Conservation (phyloP, 352 stramenopile genomes). For the Phytophthora multivora region DNA sequence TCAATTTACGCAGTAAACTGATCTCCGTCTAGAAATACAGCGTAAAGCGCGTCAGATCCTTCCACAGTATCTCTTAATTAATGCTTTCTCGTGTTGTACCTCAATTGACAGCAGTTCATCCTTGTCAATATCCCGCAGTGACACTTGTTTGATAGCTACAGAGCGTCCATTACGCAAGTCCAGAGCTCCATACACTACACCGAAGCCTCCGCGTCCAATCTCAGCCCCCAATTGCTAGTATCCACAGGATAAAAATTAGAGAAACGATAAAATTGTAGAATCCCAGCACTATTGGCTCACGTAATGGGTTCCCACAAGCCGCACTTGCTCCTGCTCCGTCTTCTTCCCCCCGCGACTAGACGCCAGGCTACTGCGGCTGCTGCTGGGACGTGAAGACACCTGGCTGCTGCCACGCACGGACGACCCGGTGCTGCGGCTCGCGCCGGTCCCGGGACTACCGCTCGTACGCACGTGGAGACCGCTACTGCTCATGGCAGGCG, state of each 20-base stretch:
- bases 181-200: slow-evolving; percentile 89
- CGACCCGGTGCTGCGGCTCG: neutral
- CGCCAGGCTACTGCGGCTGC: slow-evolving; percentile 18
- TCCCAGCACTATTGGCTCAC: slow-evolving; percentile 34
- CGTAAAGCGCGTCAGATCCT: neutral
- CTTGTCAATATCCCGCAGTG: slow-evolving; percentile 83
- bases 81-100: slow-evolving; percentile 29
- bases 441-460: slow-evolving; percentile 9
- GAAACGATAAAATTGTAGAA: slow-evolving; percentile 3
- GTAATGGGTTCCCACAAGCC: slow-evolving; percentile 78
- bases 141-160: slow-evolving; percentile 89
- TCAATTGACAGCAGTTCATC: slow-evolving; percentile 85
- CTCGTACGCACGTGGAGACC: slow-evolving; percentile 31
- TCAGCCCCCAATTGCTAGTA: slow-evolving; percentile 89
- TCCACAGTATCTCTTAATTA: neutral
- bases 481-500: slow-evolving; percentile 24
- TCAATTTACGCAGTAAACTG: slow-evolving; percentile 91
- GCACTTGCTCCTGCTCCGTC: slow-evolving; percentile 53
- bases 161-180: slow-evolving; percentile 83
- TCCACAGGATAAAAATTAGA: slow-evolving; percentile 9
- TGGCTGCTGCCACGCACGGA: slow-evolving; percentile 10
- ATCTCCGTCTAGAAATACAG: slow-evolving; percentile 79
- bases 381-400: slow-evolving; percentile 14
- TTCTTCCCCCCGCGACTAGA: slow-evolving; percentile 32
- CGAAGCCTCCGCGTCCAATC: slow-evolving; percentile 92